Percentiles rank a stretch among this genome's conserved stretches.
phyloP scores from a whole-genome alignment of 1,284 basidiomycete genomes.

The Malassezia psittaci region DNA sequence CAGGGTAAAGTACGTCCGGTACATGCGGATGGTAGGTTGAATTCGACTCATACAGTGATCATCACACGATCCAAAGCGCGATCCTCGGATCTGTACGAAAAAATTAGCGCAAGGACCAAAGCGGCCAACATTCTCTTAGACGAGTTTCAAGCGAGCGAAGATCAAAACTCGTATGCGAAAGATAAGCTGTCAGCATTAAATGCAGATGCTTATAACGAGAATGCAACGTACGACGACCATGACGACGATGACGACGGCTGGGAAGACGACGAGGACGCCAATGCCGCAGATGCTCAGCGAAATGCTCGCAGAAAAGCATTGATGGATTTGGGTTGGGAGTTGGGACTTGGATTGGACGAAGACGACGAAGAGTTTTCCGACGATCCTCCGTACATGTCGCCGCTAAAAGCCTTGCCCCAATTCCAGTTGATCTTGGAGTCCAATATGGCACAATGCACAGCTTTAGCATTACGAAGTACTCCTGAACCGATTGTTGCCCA shows the following conservation, averaged over 20 bases:
- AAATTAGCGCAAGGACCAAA: slow-evolving; percentile 77
- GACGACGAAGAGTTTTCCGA: not conserved
- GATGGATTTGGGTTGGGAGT: not conserved
- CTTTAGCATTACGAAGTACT: not conserved
- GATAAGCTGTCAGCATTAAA: not conserved
- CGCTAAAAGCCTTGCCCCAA: not conserved
- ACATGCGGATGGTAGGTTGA: not conserved
- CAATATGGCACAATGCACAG: not conserved
- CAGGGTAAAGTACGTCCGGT: slow-evolving; percentile 73
- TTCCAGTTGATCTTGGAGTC: not conserved
- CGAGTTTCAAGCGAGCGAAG: slow-evolving; percentile 57
- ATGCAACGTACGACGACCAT: no score
- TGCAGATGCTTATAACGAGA: not conserved
- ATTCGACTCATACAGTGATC: slow-evolving; percentile 53
- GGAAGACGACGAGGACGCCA: slow-evolving; percentile 11
- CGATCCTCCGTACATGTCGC: slow-evolving; percentile 1
- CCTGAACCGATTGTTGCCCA: not conserved
- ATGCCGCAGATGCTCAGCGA: slow-evolving; percentile 1
- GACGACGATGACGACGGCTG: slow-evolving; percentile 5
- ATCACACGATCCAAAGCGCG: slow-evolving; percentile 87
- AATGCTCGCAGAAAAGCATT: not conserved
- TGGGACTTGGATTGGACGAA: not conserved
- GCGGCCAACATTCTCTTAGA: slow-evolving; percentile 76
- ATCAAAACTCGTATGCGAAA: not conserved
- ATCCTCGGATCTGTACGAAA: slow-evolving; percentile 62